These are phyloP conservation scores for Talaromyces sp. DNA, from an alignment of 2,329 filamentous ascomycete genomes.

Conservation along the genomic window DNA sequence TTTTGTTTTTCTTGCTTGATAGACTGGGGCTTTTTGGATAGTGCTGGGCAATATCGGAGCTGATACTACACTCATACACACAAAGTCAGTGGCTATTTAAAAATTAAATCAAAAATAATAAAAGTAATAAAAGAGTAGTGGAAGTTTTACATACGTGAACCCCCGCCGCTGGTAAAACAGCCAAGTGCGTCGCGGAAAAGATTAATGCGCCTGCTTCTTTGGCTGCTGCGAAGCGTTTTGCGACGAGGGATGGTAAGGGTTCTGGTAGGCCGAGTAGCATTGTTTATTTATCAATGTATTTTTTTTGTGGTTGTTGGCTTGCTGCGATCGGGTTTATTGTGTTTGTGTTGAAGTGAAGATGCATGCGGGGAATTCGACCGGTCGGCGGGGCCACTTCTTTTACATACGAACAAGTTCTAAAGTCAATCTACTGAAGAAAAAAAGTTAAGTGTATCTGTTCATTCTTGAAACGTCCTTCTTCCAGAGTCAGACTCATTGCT, in stretches of 20 bases:
- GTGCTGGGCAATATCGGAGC: conserved; percentile 45
- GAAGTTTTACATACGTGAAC: conserved; percentile 26
- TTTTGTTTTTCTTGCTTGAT: conserved; percentile 19
- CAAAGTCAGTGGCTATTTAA: background rate
- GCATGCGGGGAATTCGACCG: background rate
- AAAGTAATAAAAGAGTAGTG: background rate
- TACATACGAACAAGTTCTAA: no score
- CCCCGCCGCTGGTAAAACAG: conserved; percentile 29
- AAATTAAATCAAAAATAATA: no score
- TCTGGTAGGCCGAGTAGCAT: conserved; percentile 37
- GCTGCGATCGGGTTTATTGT: background rate
- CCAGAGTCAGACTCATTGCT: conserved; percentile 3
- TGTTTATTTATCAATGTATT: background rate
- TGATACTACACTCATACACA: conserved; percentile 33
- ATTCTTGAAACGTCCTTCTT: background rate
- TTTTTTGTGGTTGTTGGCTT: background rate
- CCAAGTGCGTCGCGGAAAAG: conserved; percentile 38
- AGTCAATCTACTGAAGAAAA: background rate
- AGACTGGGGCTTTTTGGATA: conserved; percentile 40
- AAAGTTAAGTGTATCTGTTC: background rate
- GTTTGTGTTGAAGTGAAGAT: background rate
- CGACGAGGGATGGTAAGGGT: conserved; percentile 31
- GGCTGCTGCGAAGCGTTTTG: conserved; percentile 30
- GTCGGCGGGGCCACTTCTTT: background rate
- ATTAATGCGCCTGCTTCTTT: conserved; percentile 33